These are phyloP conservation scores for Rhodamnia rubescens DNA, from an alignment of 345 rosid species.

Conservation along the genomic window DNA sequence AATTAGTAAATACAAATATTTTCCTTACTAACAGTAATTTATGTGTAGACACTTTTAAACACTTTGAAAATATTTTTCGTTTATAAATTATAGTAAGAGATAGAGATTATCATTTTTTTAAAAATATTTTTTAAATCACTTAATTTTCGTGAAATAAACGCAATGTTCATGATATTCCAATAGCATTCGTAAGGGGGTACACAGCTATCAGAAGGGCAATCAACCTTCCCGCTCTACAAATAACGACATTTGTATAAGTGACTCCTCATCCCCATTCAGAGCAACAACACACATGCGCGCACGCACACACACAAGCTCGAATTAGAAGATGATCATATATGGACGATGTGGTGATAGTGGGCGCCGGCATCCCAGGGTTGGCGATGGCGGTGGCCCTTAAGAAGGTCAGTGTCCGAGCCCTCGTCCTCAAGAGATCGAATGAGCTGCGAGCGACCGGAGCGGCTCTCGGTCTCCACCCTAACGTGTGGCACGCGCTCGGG, in stretches of 20 bases:
- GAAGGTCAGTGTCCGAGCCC: conserved; percentile 14
- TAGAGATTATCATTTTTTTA: too few species aligned
- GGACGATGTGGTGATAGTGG: background rate
- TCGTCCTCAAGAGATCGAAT: conserved; percentile 18
- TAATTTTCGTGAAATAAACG: too few species aligned
- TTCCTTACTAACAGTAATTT: too few species aligned
- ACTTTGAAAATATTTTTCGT: too few species aligned
- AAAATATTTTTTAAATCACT: too few species aligned
- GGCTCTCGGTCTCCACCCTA: conserved; percentile 15
- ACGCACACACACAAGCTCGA: background rate
- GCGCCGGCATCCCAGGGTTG: conserved; percentile 25
- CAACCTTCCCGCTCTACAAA: background rate
- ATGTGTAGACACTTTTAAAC: too few species aligned
- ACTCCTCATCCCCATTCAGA: background rate
- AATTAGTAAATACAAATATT: too few species aligned
- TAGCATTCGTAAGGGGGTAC: background rate
- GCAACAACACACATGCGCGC: background rate
- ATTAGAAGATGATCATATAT: background rate
- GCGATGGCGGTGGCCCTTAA: conserved; percentile 23
- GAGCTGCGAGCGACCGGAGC: conserved; percentile 17
- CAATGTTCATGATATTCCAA: background rate
- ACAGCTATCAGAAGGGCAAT: background rate
- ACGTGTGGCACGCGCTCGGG: conserved; percentile 30
- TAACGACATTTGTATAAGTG: background rate
- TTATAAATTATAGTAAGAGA: too few species aligned